Evolutionary conservation across 2,329 filamentous ascomycete species (phyloP).

Genomic region (Scytalidium lignicola): DNA sequence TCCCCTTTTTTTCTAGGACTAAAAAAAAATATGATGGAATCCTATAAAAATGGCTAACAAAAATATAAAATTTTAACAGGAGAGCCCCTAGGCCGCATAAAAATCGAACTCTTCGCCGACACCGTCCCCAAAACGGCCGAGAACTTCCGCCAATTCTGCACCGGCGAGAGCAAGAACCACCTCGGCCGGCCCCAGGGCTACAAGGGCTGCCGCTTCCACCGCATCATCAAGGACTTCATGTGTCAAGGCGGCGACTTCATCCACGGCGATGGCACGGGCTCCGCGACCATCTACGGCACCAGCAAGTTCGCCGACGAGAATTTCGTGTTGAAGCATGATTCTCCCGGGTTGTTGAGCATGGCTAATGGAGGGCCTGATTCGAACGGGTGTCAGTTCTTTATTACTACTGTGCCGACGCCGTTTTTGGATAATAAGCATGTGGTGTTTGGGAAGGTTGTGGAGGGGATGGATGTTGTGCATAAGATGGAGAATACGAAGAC

Average conservation of each 20-base stretch:
- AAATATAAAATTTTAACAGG: constrained; percentile 42
- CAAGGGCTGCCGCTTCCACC: constrained; percentile 91
- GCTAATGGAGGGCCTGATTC: constrained; percentile 89
- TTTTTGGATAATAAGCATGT: constrained; percentile 93
- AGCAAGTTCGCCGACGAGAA: constrained; percentile 88
- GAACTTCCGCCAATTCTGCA: constrained; percentile 97
- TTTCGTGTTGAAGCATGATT: constrained; percentile 73
- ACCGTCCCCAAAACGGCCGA: constrained; percentile 83
- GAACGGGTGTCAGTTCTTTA: constrained; percentile 97
- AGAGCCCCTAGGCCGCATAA: constrained; percentile 79
- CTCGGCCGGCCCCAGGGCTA: constrained; percentile 82
- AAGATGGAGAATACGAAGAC: constrained; percentile 93
- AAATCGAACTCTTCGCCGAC: constrained; percentile 85
- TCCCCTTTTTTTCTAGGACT: background rate
- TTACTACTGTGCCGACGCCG: constrained; percentile 81
- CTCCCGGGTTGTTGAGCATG: constrained; percentile 83
- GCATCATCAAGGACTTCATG: constrained; percentile 96
- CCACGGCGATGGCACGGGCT: constrained; percentile 87
- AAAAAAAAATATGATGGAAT: background rate
- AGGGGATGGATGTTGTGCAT: constrained; percentile 82
- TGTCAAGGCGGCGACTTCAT: constrained; percentile 95
- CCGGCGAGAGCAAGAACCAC: constrained; percentile 79
- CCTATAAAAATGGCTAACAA: no score
- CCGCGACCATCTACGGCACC: constrained; percentile 80
- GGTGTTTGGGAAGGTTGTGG: constrained; percentile 86